These are phyloP conservation scores for Sarocladiaceae sp. DNA, from an alignment of 2,329 filamentous ascomycete genomes.

Conservation along the genomic window DNA sequence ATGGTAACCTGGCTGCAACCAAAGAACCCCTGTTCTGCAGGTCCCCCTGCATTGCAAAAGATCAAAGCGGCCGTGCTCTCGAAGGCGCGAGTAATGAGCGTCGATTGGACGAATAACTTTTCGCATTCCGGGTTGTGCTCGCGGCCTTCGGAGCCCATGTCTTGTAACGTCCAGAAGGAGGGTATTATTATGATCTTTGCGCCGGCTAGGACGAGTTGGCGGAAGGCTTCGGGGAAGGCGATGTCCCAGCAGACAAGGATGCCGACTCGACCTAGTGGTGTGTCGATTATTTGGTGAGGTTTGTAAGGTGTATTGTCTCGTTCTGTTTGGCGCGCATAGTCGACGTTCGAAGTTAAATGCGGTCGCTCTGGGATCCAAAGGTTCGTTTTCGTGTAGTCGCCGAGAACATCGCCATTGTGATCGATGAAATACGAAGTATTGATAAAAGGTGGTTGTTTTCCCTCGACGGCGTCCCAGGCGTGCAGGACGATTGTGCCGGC, in stretches of 20 bases:
- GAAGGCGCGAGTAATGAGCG: slow-evolving; percentile 61
- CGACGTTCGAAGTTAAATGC: slow-evolving; percentile 51
- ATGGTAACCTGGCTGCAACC: slow-evolving; percentile 57
- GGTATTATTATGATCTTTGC: slow-evolving; percentile 69
- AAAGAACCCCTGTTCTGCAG: slow-evolving; percentile 22
- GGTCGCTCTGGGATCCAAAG: slow-evolving; percentile 68
- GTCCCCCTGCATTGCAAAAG: slow-evolving; percentile 66
- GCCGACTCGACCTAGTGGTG: slow-evolving; percentile 53
- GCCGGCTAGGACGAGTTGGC: slow-evolving; percentile 64
- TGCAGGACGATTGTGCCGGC: slow-evolving; percentile 69
- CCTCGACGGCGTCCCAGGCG: slow-evolving; percentile 21
- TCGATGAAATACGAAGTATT: slow-evolving; percentile 73
- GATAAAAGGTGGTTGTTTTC: slow-evolving; percentile 23
- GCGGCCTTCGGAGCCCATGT: slow-evolving; percentile 44
- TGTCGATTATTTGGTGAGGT: slow-evolving; percentile 55
- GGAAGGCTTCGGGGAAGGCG: slow-evolving; percentile 74
- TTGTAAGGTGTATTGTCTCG: slow-evolving; percentile 47
- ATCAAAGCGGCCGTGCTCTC: slow-evolving; percentile 71
- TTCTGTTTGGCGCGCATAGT: slow-evolving; percentile 18
- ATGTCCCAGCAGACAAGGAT: slow-evolving; percentile 75
- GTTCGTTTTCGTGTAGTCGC: slow-evolving; percentile 72
- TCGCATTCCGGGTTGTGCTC: slow-evolving; percentile 58
- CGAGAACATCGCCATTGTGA: slow-evolving; percentile 51
- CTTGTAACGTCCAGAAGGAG: slow-evolving; percentile 60
- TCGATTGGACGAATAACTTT: slow-evolving; percentile 60